phyloP scores from a whole-genome alignment of 208 protist genomes.

The Trichomonas vaginalis region DNA sequence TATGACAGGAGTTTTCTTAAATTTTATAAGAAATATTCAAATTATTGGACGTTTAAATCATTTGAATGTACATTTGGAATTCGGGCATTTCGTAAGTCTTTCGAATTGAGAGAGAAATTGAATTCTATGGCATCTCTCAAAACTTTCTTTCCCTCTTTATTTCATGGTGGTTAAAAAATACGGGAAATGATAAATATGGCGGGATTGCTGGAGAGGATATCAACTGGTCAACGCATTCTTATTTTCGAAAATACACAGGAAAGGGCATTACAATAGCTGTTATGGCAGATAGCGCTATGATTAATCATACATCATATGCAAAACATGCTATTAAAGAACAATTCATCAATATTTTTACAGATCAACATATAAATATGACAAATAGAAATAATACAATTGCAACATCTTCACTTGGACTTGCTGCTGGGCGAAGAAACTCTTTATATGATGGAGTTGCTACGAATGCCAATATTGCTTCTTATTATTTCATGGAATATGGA shows the following conservation, averaged over 20 bases:
- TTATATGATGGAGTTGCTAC: not conserved
- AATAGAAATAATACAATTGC: not conserved
- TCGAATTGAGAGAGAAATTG: too few species aligned
- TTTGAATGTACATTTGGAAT: too few species aligned
- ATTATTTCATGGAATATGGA: not conserved
- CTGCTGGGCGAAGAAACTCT: not conserved
- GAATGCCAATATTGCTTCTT: not conserved
- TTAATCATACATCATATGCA: not conserved
- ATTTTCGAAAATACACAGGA: not conserved
- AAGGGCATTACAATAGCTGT: not conserved
- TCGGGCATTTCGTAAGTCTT: too few species aligned
- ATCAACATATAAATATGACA: not conserved
- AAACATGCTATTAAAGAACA: not conserved
- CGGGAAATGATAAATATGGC: not conserved
- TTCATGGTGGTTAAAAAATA: not conserved
- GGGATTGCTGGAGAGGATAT: not conserved
- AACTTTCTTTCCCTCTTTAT: too few species aligned
- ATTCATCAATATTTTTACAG: not conserved
- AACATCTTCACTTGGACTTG: too few species aligned
- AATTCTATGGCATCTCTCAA: too few species aligned
- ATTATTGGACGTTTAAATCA: too few species aligned
- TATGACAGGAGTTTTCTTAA: too few species aligned
- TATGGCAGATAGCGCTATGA: not conserved
- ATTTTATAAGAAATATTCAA: too few species aligned
- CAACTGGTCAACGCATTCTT: not conserved